Conservation (phyloP, 2,329 filamentous ascomycete species). For the Sarocladium brachiariae region DNA sequence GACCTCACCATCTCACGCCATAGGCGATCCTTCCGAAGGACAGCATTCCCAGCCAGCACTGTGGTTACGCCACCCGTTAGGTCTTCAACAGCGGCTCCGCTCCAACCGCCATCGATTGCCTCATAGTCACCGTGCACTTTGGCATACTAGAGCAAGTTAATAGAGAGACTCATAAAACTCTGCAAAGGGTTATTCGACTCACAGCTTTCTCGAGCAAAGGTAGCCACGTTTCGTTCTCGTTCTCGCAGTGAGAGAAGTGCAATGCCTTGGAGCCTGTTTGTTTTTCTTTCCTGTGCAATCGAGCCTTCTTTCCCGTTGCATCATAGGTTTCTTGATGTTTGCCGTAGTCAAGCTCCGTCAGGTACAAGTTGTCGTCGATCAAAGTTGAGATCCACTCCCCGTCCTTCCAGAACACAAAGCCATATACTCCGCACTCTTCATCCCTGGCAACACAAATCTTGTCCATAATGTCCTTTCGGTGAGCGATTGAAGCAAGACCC, state of each 20-base stretch:
- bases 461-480: slow-evolving; percentile 57
- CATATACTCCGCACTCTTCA: slow-evolving; percentile 63
- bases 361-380: slow-evolving; percentile 58
- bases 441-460: slow-evolving; percentile 61
- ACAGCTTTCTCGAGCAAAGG: slow-evolving; percentile 64
- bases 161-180: not conserved
- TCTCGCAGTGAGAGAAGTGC: slow-evolving; percentile 62
- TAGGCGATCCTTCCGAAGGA: slow-evolving; percentile 60
- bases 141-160: slow-evolving; percentile 41
- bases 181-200: slow-evolving; percentile 6
- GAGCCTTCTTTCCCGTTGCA: slow-evolving; percentile 43
- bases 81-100: slow-evolving; percentile 44
- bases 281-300: slow-evolving; percentile 53
- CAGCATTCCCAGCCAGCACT: slow-evolving; percentile 47
- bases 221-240: slow-evolving; percentile 68
- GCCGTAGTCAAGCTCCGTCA: slow-evolving; percentile 33
- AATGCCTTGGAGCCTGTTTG: slow-evolving; percentile 63
- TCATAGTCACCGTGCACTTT: slow-evolving; percentile 69
- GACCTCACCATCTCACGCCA: slow-evolving; percentile 62
- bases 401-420: slow-evolving; percentile 65
- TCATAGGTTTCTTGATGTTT: slow-evolving; percentile 28
- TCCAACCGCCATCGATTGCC: slow-evolving; percentile 60
- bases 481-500: slow-evolving; percentile 60
- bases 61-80: slow-evolving; percentile 51
- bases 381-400: slow-evolving; percentile 67